Conservation (phyloP, 257 asterid genomes). For the Paulownia fortunei region DNA sequence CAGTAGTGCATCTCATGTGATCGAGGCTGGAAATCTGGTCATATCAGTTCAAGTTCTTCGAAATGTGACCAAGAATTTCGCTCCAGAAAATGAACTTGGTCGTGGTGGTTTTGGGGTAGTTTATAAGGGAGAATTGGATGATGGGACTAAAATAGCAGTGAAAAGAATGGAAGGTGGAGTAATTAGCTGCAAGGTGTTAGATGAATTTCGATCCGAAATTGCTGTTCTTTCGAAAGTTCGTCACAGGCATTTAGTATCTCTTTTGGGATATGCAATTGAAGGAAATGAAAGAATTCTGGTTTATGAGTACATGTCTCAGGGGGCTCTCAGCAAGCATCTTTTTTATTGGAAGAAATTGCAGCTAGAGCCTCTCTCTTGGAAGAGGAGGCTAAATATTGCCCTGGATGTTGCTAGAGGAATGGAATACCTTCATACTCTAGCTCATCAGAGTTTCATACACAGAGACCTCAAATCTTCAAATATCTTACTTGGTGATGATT, state of each 20-base stretch:
- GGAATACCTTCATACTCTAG: slow-evolving; percentile 82
- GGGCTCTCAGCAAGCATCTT: slow-evolving; percentile 87
- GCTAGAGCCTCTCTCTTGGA: slow-evolving; percentile 93
- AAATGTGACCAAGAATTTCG: slow-evolving; percentile 76
- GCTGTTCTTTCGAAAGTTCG: slow-evolving; percentile 89
- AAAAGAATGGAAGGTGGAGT: slow-evolving; percentile 90
- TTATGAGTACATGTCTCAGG: slow-evolving; percentile 90
- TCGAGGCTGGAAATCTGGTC: slow-evolving; percentile 76
- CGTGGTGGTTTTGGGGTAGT: slow-evolving; percentile 97
- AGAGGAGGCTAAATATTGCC: slow-evolving; percentile 81
- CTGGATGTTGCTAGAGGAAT: slow-evolving; percentile 90
- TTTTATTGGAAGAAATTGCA: slow-evolving; percentile 73
- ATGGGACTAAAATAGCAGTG: slow-evolving; percentile 87
- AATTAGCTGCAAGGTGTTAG: slow-evolving; percentile 67
- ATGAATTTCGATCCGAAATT: slow-evolving; percentile 84
- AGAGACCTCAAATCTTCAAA: slow-evolving; percentile 90
- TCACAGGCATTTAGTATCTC: slow-evolving; percentile 89
- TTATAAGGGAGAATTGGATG: slow-evolving; percentile 82
- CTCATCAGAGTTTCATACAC: slow-evolving; percentile 85
- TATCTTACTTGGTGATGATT: slow-evolving; percentile 80
- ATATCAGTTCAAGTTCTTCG: slow-evolving; percentile 86
- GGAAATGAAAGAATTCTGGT: slow-evolving; percentile 84
- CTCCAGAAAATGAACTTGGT: slow-evolving; percentile 85
- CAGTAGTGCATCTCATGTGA: slow-evolving; percentile 59
- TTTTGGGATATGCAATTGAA: slow-evolving; percentile 70